Evolutionary conservation across 352 stramenopile species (phyloP), one percentile per base, ranked within the genome.

Genomic region (Pythium periplocum): DNA sequence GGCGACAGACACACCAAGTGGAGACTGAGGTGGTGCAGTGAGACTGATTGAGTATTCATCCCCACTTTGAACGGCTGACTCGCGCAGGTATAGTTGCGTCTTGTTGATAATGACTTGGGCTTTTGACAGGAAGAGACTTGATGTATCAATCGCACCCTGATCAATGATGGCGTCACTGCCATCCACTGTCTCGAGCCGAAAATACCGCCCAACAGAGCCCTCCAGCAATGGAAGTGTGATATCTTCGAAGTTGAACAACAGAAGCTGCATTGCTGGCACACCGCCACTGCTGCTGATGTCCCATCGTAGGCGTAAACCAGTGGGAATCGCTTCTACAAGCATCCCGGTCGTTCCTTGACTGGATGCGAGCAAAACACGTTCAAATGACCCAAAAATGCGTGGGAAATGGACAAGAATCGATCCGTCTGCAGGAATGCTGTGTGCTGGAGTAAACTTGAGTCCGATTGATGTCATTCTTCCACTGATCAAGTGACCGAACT

Each of bases 141-240:
- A 77, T 0, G 68, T 62, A 42, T 84, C 63, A 40, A 83, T 55
- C 37, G 71, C 64, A 2, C 32, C 50, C 53, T 90, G 82, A 43
- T 92, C 75, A 17, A 90, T 81, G 9, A 87, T 48, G 7, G 45
- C 53, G 31, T 48, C 60, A 48, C 51, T 35, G 11, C 7, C 53
- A 54, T 87, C 71, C 6, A 80, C 55, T 4, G 74, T 89, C 4
- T 87, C 70, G 10, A 91, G 26, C 3, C 77, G 63, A 9, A 89
- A 48, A 8, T 45, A 51, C 34, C 51, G 55, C 0, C 77, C 81
- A 6, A 90, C 59, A 0, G 73, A 58, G 9, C 78, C 81, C 64
- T 91, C 81, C 2, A 90, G 45, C 17, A 64, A 34, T 4, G 81
- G 78, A 11, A 90, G 74, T 12, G 52, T 2, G 2, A 88, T 46